Base-by-base conservation (phyloP, 2,329 filamentous ascomycete species). In the Ophiostoma himal-ulmi region DNA sequence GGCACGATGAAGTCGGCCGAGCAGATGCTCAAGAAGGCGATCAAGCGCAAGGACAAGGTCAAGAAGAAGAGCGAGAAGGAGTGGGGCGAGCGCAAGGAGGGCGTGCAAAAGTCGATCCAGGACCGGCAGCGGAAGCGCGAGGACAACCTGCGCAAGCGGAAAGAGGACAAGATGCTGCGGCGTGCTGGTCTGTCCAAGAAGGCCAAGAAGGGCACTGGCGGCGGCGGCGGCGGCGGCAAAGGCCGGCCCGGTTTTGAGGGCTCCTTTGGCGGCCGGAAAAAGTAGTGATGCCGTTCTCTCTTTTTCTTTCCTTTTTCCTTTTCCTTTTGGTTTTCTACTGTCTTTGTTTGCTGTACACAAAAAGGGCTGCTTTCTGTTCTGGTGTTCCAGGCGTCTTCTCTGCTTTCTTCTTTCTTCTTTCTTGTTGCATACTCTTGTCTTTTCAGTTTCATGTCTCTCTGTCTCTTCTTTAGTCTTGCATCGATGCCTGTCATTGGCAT, bases 11-110 rank as follows among this genome's bases (percentile, higher is more conserved):
- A 52, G 68, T 57, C 71, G 34, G 72, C 73, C 13, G 92, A 93
- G 73, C 88, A 86, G 65, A 81, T 97, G 70, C 85, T 99, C 37
- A 97, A 97, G 84, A 97, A 97, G 84, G 91, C 94, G 0, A 83
- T 98, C 74, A 97, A 97, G 85, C 89, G 94, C 75, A 96, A 97
- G 82, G 93, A 97, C 76, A 88, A 89, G 75, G 83, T 86, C 69
- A 98, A 97, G 87, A 90, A 89, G 81, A 96, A 95, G 87, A 96
- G 92, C 78, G 92, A 93, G 79, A 90, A 91, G 77, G 93, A 95
- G 77, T 98, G 95, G 92, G 85, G 82, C 66, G 91, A 93, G 71
- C 85, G 92, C 67, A 81, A 87, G 54, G 87, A 90, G 37, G 89
- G 89, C 39, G 88, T 98, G 67, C 85, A 87, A 74, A 90, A 91